Evolutionary conservation across 306 rosid genomes (phyloP).

Genomic region (Begonia masoniana): DNA sequence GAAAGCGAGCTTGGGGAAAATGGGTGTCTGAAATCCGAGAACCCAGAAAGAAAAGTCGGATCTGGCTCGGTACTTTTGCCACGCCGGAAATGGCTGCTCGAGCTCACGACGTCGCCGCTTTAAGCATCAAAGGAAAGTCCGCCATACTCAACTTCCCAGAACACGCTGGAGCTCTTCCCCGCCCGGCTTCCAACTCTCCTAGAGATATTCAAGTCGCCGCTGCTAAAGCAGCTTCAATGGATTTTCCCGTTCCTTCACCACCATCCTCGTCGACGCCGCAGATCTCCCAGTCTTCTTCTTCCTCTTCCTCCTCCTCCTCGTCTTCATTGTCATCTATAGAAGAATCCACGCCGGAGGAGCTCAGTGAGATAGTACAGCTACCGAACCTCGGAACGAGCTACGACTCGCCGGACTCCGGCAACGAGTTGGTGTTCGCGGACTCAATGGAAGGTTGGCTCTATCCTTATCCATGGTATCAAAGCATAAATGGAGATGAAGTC

Average conservation of each 20-base stretch:
- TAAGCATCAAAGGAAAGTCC: slow-evolving; percentile 63
- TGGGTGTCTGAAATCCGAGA: slow-evolving; percentile 99
- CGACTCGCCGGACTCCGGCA: slow-evolving; percentile 25
- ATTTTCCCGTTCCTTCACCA: slow-evolving; percentile 2
- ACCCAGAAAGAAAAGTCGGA: slow-evolving; percentile 83
- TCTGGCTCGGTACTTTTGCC: slow-evolving; percentile 93
- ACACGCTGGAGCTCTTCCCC: slow-evolving; percentile 48
- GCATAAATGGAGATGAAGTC: slow-evolving; percentile 22
- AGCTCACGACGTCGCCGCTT: slow-evolving; percentile 91
- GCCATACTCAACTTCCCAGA: slow-evolving; percentile 93
- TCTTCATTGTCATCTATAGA: slow-evolving; percentile 5
- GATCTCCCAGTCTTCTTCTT: background rate
- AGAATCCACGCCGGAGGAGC: slow-evolving; percentile 46
- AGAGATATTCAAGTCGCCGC: slow-evolving; percentile 87
- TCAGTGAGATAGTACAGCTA: slow-evolving; percentile 66
- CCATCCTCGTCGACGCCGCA: background rate
- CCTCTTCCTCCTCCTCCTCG: slow-evolving; percentile 8
- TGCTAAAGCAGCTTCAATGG: slow-evolving; percentile 73
- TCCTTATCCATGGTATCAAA: slow-evolving; percentile 30
- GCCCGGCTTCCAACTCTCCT: slow-evolving; percentile 67
- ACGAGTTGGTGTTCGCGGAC: slow-evolving; percentile 41
- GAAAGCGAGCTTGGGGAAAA: slow-evolving; percentile 95
- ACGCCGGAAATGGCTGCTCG: slow-evolving; percentile 98
- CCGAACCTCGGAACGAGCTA: slow-evolving; percentile 36
- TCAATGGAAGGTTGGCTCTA: slow-evolving; percentile 34